Base-by-base conservation (phyloP, 177 flowering plant genomes). In the Vitis hybrid region DNA sequence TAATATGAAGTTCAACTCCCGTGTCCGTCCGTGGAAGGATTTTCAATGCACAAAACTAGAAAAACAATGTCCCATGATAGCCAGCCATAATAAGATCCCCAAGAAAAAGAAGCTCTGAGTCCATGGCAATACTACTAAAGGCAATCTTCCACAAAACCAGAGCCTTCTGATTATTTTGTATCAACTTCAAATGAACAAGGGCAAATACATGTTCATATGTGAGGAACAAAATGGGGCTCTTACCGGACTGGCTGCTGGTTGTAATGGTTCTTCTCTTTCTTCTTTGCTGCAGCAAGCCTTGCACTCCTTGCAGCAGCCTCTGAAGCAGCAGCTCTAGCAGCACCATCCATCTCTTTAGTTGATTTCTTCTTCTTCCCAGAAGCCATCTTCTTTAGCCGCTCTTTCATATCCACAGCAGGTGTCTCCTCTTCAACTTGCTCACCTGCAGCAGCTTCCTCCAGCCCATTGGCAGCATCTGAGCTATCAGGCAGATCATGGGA, bases 241-340 rank as follows among this genome's bases (percentile, higher is more conserved):
- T 79, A 94, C 84, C 96, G 83, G 58, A 87, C 84, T 0, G 99
- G 99, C 78, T 94, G 98, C 89, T 94, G 99, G 81, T 93, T 94
- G 84, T 93, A 94, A 69, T 94, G 99, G 72, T 83, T 89, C 83
- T 93, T 94, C 84, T 94, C 98, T 75, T 94, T 94, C 76, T 94
- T 94, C 96, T 96, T 94, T 55, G 98, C 97, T 13, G 99, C 98
- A 61, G 97, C 97, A 60, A 96, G 90, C 76, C 67, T 90, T 65
- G 97, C 95, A 70, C 76, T 88, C 82, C 99, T 88, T 21, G 97
- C 92, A 55, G 97, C 94, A 62, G 97, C 98, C 78, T 93, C 98
- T 18, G 70, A 60, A 2, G 98, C 94, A 62, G 97, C 99, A 55
- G 95, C 94, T 82, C 64, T 86, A 8, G 96, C 93, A 60, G 97